Base-by-base conservation (phyloP, 176 grass and related monocot species). In the Cenchrus americanus region DNA sequence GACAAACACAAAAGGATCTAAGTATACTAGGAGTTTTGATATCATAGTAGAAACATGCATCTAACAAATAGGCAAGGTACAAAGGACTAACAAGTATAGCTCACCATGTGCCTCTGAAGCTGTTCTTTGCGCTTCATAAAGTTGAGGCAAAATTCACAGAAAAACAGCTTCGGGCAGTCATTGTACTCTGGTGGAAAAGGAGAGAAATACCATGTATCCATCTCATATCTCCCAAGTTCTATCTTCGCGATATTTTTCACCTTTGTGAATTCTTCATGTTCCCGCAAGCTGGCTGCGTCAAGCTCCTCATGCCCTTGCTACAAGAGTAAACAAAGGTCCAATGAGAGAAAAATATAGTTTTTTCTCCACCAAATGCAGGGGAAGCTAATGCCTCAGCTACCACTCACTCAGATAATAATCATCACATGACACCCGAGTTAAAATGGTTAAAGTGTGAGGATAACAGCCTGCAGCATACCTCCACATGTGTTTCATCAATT, bases 101-200 rank as follows among this genome's bases (percentile, higher is more conserved):
- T 85, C 71, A 99, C 97, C 97, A 99, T 99, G 82, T 99, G 97
- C 85, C 97, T 84, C 82, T 96, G 97, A 85, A 99, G 94, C 77
- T 99, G 97, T 84, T 99, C 97, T 78, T 99, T 99, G 71, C 93
- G 93, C 84, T 99, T 99, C 97, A 99, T 96, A 75, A 99, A 99
- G 83, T 93, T 99, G 69, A 99, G 97, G 81, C 97, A 99, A 86
- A 99, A 96, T 69, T 99, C 97, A 81, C 97, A 99, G 68, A 99
- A 99, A 69, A 87, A 99, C 32, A 99, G 86, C 84, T 96, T 99
- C 34, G 89, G 80, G 61, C 91, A 92, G 79, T 99, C 97, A 73
- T 94, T 99, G 58, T 99, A 96, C 79, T 94, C 97, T 71, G 97
- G 86, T 57, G 97, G 97, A 86, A 99, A 99, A 68, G 97, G 97